These are phyloP conservation scores for Lentinula boryana DNA, from an alignment of 768 basidiomycete genomes.

Conservation along the genomic window DNA sequence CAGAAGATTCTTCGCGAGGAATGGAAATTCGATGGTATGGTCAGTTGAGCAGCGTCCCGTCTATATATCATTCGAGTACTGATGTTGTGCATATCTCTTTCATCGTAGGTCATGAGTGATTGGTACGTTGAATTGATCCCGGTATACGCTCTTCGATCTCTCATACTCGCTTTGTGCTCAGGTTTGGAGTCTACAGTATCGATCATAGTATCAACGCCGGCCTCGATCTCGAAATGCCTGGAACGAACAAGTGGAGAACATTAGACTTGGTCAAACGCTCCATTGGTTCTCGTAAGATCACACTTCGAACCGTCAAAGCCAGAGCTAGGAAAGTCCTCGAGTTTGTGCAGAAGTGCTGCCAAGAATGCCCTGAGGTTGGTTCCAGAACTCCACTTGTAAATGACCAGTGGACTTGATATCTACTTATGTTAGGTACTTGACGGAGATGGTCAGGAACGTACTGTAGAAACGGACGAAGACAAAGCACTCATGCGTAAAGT, in stretches of 20 bases:
- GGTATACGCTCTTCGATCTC: neutral
- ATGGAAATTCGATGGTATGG: constrained; percentile 8
- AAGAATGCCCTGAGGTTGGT: constrained; percentile 56
- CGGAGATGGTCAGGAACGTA: constrained; percentile 64
- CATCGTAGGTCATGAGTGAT: constrained; percentile 66
- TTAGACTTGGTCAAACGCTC: constrained; percentile 62
- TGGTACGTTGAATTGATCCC: constrained; percentile 38
- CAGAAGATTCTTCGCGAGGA: constrained; percentile 37
- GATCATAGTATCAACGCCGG: constrained; percentile 67
- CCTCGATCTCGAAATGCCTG: constrained; percentile 78
- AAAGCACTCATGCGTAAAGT: constrained; percentile 57
- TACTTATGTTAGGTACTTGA: constrained; percentile 46
- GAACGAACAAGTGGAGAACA: constrained; percentile 68
- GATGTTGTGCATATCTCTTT: neutral
- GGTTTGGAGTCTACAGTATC: constrained; percentile 70
- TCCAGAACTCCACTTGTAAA: neutral
- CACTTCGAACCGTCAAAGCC: constrained; percentile 55
- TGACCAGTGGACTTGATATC: neutral
- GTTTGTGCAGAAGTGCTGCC: constrained; percentile 64
- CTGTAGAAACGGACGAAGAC: constrained; percentile 55
- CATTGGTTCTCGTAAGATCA: constrained; percentile 57
- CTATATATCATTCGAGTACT: neutral
- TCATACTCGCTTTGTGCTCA: constrained; percentile 9
- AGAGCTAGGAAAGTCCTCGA: constrained; percentile 63
- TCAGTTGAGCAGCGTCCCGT: constrained; percentile 9